Evolutionary conservation across 768 basidiomycete genomes (phyloP), one percentile per base, ranked within the genome.

Genomic region (Russula sp.): DNA sequence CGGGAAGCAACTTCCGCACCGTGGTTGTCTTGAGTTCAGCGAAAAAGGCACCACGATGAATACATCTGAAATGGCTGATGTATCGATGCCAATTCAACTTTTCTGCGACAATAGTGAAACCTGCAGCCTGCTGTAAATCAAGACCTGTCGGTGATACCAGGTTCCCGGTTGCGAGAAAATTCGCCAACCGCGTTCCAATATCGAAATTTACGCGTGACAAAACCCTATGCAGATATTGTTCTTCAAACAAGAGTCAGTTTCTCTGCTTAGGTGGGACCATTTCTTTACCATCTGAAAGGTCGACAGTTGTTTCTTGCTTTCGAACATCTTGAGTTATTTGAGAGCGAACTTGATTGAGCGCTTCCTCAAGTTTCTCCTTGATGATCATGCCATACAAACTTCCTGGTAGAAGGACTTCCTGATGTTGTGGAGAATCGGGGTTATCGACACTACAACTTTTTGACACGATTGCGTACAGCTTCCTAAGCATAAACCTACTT

Each of bases 31-130:
- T 98, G 57, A 98, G 83, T 73, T 98, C 94, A 7, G 95, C 91
- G 71, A 99, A 99, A 83, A 99, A 99, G 41, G 97, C 94, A 73
- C 97, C 97, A 75, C 97, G 91, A 75, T 99, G 97, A 35, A 99
- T 93, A 73, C 91, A 97, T 60, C 97, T 82, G 79, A 99, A 99
- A 76, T 99, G 97, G 70, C 90, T 90, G 73, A 99, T 93, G 74
- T 98, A 99, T 41, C 97, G 93, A 67, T 90, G 87, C 85, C 97
- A 99, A 73, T 99, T 99, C 63, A 99, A 80, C 75, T 98, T 98
- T 77, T 99, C 97, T 6, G 95, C 97, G 38, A 98, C 90, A 67
- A 99, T 97, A 1, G 97, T 98, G 75, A 96, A 98, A n/a, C 97
- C 97, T 18, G 94, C 88, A 0, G 95, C 88, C 74, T 99, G 97